Conservation (phyloP, 208 protist genomes). For the Angomonas desouzai region DNA sequence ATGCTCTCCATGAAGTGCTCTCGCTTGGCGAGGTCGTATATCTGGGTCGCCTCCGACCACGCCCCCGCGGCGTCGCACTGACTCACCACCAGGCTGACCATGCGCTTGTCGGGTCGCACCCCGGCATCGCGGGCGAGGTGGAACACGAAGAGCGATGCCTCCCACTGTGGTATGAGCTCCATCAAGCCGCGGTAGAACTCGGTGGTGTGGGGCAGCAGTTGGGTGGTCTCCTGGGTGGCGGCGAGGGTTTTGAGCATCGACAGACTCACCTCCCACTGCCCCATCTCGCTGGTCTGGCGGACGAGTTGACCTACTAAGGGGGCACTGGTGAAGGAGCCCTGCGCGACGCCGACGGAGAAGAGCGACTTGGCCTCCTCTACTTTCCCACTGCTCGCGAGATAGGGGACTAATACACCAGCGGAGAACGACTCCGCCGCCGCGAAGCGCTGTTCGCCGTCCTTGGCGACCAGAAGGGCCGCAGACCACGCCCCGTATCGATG, state of each 20-base stretch:
- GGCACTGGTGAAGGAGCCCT: constrained; percentile 56
- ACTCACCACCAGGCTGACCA: constrained; percentile 48
- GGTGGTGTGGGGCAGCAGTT: constrained; percentile 50
- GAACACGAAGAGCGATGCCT: constrained; percentile 52
- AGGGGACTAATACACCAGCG: constrained; percentile 68
- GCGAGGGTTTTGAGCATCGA: constrained; percentile 63
- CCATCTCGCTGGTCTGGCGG: constrained; percentile 42
- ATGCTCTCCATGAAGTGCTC: constrained; percentile 68
- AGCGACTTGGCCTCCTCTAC: constrained; percentile 44
- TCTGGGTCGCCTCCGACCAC: constrained; percentile 59
- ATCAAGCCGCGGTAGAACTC: constrained; percentile 66
- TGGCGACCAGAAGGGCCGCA: constrained; percentile 52
- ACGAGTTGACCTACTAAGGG: constrained; percentile 56
- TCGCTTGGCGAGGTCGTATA: constrained; percentile 68
- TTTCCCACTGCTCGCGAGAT: constrained; percentile 58
- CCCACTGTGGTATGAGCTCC: constrained; percentile 55
- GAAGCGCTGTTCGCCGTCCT: constrained; percentile 54
- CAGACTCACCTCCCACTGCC: constrained; percentile 70
- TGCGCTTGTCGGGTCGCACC: constrained; percentile 55
- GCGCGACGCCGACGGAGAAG: constrained; percentile 59
- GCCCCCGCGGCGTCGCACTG: constrained; percentile 64
- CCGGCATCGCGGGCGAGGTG: constrained; percentile 49
- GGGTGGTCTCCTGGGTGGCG: constrained; percentile 53
- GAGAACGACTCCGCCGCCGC: constrained; percentile 69
- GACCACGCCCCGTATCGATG: constrained; percentile 64